A percentile compares a stretch with the other conserved stretches of the same genome.
Evolutionary conservation across 2,329 filamentous ascomycete genomes (phyloP).

Genomic region (Alternaria burnsii): DNA sequence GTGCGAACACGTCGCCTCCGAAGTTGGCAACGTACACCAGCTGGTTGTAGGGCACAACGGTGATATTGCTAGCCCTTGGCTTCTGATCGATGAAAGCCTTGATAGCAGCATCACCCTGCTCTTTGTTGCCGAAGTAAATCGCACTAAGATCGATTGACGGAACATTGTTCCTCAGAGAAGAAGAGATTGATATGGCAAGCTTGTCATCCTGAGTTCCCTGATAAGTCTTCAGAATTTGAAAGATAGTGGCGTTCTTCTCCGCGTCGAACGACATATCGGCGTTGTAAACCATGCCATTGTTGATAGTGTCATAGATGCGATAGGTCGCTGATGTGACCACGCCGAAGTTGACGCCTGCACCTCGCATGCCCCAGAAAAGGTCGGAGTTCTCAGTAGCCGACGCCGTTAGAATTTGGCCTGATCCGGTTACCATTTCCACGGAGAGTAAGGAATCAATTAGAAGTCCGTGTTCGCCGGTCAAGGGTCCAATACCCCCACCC

Average conservation of each 20-base stretch:
- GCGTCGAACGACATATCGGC: constrained; percentile 3
- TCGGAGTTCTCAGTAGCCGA: constrained; percentile 40
- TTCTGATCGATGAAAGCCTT: constrained; percentile 1
- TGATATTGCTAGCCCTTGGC: constrained; percentile 1
- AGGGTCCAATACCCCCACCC: constrained; percentile 64
- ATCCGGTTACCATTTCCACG: constrained; percentile 35
- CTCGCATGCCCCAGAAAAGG: constrained; percentile 50
- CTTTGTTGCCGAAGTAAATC: constrained; percentile 8
- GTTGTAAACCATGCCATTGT: constrained; percentile 18
- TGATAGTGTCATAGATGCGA: constrained; percentile 28
- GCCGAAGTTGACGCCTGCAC: constrained; percentile 50
- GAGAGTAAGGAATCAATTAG: constrained; percentile 21
- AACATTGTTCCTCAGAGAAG: neutral
- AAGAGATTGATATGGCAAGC: neutral
- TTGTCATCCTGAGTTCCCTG: neutral
- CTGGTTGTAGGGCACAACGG: constrained; percentile 3
- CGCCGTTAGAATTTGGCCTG: constrained; percentile 39
- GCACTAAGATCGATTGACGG: constrained; percentile 3
- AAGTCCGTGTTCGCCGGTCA: constrained; percentile 56
- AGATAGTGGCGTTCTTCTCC: constrained; percentile 4
- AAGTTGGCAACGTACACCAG: constrained; percentile 8
- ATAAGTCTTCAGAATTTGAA: constrained; percentile 2
- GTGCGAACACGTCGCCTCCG: constrained; percentile 1
- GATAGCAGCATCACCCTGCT: constrained; percentile 2
- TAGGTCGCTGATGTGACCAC: constrained; percentile 29